These are phyloP conservation scores for Abortiporus biennis DNA, from an alignment of 1,284 basidiomycete species.

Conservation along the genomic window DNA sequence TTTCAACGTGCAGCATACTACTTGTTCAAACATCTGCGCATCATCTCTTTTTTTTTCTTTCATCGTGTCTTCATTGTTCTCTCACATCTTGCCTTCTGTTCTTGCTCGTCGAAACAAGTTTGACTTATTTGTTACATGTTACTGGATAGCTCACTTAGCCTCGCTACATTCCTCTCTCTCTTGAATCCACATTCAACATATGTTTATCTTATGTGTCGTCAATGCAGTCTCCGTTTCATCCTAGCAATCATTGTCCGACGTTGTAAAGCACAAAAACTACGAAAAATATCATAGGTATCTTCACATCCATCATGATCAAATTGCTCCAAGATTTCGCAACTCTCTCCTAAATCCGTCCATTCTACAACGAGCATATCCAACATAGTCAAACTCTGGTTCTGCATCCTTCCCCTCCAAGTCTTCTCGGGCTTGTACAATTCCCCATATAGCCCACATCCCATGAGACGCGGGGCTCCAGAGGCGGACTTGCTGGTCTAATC, in stretches of 20 bases:
- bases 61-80: constrained; percentile 13
- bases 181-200: too few species aligned
- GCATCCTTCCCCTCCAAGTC: constrained; percentile 56
- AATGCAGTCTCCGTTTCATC: constrained; percentile 18
- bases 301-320: too few species aligned
- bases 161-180: constrained; percentile 14
- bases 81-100: constrained; percentile 17
- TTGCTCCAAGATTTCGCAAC: constrained; percentile 41
- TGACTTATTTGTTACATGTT: constrained; percentile 36
- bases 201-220: constrained; percentile 31
- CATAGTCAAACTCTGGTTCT: constrained; percentile 73
- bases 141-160: constrained; percentile 22
- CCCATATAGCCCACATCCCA: constrained; percentile 91
- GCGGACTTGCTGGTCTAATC: constrained; percentile 71
- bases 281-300: too few species aligned
- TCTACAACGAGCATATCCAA: constrained; percentile 63
- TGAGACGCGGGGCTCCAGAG: constrained; percentile 87
- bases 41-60: constrained; percentile 10
- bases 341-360: constrained; percentile 58
- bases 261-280: too few species aligned
- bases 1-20: constrained; percentile 14
- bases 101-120: constrained; percentile 24
- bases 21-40: constrained; percentile 16
- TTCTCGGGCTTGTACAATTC: constrained; percentile 83
- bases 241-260: not conserved